Percentiles rank a stretch among this genome's conserved stretches.
Evolutionary conservation across 768 basidiomycete species (phyloP).

Genomic region (Rossbeevera mucosa): DNA sequence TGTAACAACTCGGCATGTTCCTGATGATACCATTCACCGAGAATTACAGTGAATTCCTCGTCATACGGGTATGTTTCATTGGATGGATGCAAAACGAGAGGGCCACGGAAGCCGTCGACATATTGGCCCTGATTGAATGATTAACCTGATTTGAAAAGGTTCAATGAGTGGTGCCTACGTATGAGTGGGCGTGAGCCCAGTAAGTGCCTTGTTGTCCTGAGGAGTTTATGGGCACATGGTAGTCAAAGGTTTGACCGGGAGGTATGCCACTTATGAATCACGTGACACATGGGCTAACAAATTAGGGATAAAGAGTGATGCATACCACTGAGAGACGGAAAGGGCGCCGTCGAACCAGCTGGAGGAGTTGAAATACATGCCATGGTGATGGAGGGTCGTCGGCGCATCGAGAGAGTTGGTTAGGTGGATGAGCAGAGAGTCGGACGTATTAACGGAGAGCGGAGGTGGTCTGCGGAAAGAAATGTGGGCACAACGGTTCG

Average conservation of each 20-base stretch:
- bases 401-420: slow-evolving; percentile 64
- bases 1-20: slow-evolving; percentile 60
- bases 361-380: slow-evolving; percentile 88
- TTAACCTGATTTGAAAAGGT: not conserved
- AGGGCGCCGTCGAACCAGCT: slow-evolving; percentile 89
- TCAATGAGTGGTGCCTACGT: slow-evolving; percentile 14
- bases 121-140: slow-evolving; percentile 65
- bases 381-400: slow-evolving; percentile 84
- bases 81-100: slow-evolving; percentile 70
- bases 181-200: slow-evolving; percentile 73
- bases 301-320: fast-evolving
- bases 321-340: slow-evolving; percentile 77
- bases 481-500: not conserved
- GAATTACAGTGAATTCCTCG: slow-evolving; percentile 81
- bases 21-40: slow-evolving; percentile 92
- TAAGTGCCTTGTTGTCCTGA: slow-evolving; percentile 77
- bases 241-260: slow-evolving; percentile 63
- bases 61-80: slow-evolving; percentile 73
- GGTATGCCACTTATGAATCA: slow-evolving; percentile 62
- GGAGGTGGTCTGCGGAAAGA: slow-evolving; percentile 66
- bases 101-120: slow-evolving; percentile 88
- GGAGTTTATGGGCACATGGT: slow-evolving; percentile 63
- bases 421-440: slow-evolving; percentile 75
- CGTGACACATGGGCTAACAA: not conserved
- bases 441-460: slow-evolving; percentile 63